Percentiles rank a stretch among this genome's conserved stretches.
These are phyloP conservation scores for Nephelium lappaceum DNA, from an alignment of 345 rosid genomes.

Conservation along the genomic window DNA sequence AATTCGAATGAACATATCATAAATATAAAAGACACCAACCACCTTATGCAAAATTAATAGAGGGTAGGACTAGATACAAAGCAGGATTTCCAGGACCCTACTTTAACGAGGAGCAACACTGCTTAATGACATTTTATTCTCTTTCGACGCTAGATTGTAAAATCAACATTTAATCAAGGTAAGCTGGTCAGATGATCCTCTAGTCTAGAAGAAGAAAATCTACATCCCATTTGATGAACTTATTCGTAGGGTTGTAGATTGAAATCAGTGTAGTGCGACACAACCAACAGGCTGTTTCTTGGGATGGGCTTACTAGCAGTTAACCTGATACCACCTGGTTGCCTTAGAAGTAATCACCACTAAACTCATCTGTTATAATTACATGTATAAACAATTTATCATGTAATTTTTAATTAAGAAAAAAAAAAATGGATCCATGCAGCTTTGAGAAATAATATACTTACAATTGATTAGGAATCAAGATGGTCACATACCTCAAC, in stretches of 20 bases:
- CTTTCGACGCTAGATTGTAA: neutral
- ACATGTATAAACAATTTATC: neutral
- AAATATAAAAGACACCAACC: neutral
- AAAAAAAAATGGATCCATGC: neutral
- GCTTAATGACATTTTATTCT: neutral
- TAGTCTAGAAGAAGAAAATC: neutral
- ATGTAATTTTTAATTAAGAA: neutral
- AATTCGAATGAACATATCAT: neutral
- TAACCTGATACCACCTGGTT: neutral
- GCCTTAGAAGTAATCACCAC: neutral
- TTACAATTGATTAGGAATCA: neutral
- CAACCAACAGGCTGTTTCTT: no score
- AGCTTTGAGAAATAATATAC: neutral
- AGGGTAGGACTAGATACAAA: neutral
- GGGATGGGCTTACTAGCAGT: neutral
- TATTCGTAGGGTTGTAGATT: neutral
- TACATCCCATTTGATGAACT: neutral
- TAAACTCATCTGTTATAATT: neutral
- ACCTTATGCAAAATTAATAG: neutral
- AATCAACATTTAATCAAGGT: neutral
- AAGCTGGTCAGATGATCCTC: neutral
- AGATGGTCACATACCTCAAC: conserved; percentile 55
- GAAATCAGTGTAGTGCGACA: neutral
- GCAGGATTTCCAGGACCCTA: neutral
- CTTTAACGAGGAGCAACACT: neutral